These are phyloP conservation scores for Drosera spatulata DNA, from an alignment of 179 eudicot genomes.

Conservation along the genomic window DNA sequence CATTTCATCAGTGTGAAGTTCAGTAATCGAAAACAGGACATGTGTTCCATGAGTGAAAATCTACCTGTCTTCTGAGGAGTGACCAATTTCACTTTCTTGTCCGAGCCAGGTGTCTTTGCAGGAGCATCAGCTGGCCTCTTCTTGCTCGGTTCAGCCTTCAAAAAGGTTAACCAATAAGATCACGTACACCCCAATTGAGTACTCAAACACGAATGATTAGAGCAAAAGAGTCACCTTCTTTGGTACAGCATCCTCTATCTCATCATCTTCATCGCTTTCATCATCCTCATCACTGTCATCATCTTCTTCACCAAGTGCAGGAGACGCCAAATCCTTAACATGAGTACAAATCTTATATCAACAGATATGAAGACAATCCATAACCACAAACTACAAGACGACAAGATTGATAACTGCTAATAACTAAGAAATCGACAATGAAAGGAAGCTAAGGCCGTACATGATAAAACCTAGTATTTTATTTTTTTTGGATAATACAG, in stretches of 20 bases:
- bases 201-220: background rate
- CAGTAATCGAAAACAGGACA: too few relatives aligned
- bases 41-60: background rate
- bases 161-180: background rate
- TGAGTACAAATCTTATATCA: conserved; percentile 1
- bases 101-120: conserved; percentile 40
- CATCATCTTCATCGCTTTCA: conserved; percentile 20
- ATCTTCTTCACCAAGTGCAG: conserved; percentile 26
- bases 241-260: conserved; percentile 33
- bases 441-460: too few relatives aligned
- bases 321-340: conserved; percentile 18
- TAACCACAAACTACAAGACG: too few relatives aligned
- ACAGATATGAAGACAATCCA: too few relatives aligned
- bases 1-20: too few relatives aligned
- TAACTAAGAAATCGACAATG: too few relatives aligned
- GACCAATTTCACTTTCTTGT: conserved; percentile 48
- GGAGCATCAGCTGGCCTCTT: conserved; percentile 49
- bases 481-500: too few relatives aligned
- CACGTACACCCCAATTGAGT: background rate
- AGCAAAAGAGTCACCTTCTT: conserved; percentile 30
- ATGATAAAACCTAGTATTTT: too few relatives aligned
- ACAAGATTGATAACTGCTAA: too few relatives aligned
- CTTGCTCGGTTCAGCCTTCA: conserved; percentile 41
- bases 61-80: conserved; percentile 62
- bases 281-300: conserved; percentile 3